phyloP scores from a whole-genome alignment of 805 yeast genomes.

The Candida berthetii region DNA sequence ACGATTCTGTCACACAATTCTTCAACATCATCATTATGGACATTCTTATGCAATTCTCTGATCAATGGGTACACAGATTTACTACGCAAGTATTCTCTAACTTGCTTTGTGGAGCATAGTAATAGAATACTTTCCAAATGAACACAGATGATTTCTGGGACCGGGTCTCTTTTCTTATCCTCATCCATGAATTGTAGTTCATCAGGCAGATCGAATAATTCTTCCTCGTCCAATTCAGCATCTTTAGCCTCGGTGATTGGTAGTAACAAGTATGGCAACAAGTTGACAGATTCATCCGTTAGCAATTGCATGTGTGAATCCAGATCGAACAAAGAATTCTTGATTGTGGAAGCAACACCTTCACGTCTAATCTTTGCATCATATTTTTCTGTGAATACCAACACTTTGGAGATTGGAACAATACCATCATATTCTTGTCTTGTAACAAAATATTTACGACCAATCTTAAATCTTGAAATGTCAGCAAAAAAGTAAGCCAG shows the following conservation, averaged over 20 bases:
- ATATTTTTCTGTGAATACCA: conserved; percentile 78
- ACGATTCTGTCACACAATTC: conserved; percentile 82
- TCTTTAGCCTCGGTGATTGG: conserved; percentile 78
- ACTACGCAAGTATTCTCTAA: conserved; percentile 73
- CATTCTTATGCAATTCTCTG: conserved; percentile 74
- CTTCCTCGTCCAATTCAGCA: conserved; percentile 71
- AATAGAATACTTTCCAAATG: conserved; percentile 79
- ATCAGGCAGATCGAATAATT: conserved; percentile 81
- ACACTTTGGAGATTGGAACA: conserved; percentile 73
- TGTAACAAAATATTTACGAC: conserved; percentile 73
- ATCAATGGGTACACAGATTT: conserved; percentile 81
- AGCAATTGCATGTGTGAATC: conserved; percentile 57
- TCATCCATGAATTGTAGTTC: conserved; percentile 75
- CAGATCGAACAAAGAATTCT: conserved; percentile 81
- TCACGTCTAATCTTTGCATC: conserved; percentile 78
- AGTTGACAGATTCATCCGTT: conserved; percentile 55
- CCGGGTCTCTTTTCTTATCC: conserved; percentile 74
- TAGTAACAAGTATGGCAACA: conserved; percentile 74
- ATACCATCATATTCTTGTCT: conserved; percentile 69
- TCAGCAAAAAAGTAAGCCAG: conserved; percentile 88
- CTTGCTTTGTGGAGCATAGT: conserved; percentile 66
- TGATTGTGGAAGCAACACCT: conserved; percentile 90
- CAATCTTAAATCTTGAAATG: conserved; percentile 65
- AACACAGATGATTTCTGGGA: conserved; percentile 52
- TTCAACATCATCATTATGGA: conserved; percentile 39